These are phyloP conservation scores for Pascua sp. DNA, from an alignment of 1,284 basidiomycete genomes.

Conservation along the genomic window DNA sequence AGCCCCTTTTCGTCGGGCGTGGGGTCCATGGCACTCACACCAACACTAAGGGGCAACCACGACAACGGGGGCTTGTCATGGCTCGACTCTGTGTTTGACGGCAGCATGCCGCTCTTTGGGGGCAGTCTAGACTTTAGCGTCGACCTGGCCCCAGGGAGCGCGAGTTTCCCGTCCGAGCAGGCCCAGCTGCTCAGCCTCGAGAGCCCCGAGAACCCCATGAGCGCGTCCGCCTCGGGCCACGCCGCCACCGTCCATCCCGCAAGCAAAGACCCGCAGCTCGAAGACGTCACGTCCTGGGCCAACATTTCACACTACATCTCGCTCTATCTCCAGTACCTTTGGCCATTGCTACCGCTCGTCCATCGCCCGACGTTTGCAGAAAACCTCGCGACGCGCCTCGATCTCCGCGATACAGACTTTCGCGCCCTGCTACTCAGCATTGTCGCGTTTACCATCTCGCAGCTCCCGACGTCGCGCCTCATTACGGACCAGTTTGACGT, in stretches of 20 bases:
- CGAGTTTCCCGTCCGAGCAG: slow-evolving; percentile 31
- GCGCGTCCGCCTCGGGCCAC: background rate
- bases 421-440: slow-evolving; percentile 46
- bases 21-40: slow-evolving; percentile 17
- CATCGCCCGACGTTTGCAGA: slow-evolving; percentile 49
- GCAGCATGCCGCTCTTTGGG: slow-evolving; percentile 6
- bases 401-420: slow-evolving; percentile 45
- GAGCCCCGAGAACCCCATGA: slow-evolving; percentile 27
- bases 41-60: slow-evolving; percentile 7
- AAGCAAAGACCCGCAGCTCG: slow-evolving; percentile 36
- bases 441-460: slow-evolving; percentile 48
- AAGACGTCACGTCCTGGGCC: slow-evolving; percentile 46
- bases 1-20: slow-evolving; percentile 13
- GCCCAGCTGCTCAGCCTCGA: slow-evolving; percentile 39
- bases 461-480: slow-evolving; percentile 43
- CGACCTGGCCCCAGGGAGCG: slow-evolving; percentile 4
- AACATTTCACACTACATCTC: slow-evolving; percentile 47
- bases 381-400: slow-evolving; percentile 42
- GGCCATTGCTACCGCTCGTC: slow-evolving; percentile 45
- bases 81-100: slow-evolving; percentile 26
- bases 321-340: slow-evolving; percentile 46
- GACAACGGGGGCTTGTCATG: slow-evolving; percentile 20
- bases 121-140: background rate
- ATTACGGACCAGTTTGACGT: slow-evolving; percentile 43
- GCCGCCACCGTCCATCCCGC: background rate